Evolutionary conservation across 108 stramenopile genomes (phyloP).

Genomic region (Cyclotella atomus): DNA sequence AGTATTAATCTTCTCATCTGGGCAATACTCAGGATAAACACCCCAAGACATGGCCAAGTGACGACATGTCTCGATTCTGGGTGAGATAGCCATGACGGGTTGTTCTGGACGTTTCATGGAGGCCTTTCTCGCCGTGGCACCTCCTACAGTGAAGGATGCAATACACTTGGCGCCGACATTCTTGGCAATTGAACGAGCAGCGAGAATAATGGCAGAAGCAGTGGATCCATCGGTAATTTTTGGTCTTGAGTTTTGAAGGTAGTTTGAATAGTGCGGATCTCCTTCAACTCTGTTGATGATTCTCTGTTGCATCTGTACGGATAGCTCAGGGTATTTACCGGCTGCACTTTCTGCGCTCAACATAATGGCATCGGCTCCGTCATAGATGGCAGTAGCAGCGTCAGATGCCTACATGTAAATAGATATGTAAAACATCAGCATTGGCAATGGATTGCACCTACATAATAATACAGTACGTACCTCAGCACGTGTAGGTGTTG

Average conservation of each 20-base stretch:
- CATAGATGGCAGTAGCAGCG: slow-evolving; percentile 94
- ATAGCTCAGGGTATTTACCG: slow-evolving; percentile 90
- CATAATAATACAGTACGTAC: slow-evolving; percentile 68
- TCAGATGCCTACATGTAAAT: too few relatives aligned
- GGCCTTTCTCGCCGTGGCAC: slow-evolving; percentile 85
- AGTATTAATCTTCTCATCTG: slow-evolving; percentile 67
- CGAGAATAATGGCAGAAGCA: slow-evolving; percentile 92
- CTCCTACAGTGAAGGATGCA: slow-evolving; percentile 89
- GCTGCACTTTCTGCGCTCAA: slow-evolving; percentile 93
- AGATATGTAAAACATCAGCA: neutral
- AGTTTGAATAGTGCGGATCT: slow-evolving; percentile 76
- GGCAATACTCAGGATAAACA: slow-evolving; percentile 83
- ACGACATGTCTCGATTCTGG: slow-evolving; percentile 84
- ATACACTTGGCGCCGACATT: slow-evolving; percentile 89
- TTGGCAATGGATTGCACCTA: neutral
- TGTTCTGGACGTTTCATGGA: slow-evolving; percentile 87
- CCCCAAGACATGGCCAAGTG: slow-evolving; percentile 93
- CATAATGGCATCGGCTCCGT: slow-evolving; percentile 98
- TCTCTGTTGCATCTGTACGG: slow-evolving; percentile 94
- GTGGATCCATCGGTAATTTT: slow-evolving; percentile 67
- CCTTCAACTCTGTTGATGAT: slow-evolving; percentile 93
- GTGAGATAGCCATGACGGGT: slow-evolving; percentile 95
- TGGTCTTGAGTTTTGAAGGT: slow-evolving; percentile 54
- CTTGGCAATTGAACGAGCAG: slow-evolving; percentile 70
- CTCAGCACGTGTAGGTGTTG: slow-evolving; percentile 95